Percentiles rank a stretch among this genome's conserved stretches.
Conservation (phyloP, 2,329 filamentous ascomycete species). For the Diaporthe helianthi region DNA sequence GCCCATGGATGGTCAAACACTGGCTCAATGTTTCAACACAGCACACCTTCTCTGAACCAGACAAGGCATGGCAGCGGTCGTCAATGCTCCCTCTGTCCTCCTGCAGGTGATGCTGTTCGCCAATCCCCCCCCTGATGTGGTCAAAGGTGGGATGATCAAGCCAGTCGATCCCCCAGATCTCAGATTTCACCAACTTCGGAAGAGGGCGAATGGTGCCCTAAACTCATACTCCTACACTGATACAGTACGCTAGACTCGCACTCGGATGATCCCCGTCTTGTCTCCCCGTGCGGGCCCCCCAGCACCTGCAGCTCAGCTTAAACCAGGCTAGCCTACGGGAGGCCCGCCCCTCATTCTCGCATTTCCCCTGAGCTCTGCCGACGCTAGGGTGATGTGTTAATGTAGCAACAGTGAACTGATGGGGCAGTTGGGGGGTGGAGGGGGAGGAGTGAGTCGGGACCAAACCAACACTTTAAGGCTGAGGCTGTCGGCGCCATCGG, state of each 20-base stretch:
- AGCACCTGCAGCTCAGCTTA: neutral
- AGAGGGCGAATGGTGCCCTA: neutral
- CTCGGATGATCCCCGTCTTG: slow-evolving; percentile 15
- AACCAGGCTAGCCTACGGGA: too few species aligned
- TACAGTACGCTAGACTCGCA: too few species aligned
- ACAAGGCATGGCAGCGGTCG: neutral
- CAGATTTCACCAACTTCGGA: neutral
- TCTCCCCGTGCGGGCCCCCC: neutral
- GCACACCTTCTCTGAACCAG: neutral
- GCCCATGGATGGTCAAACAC: slow-evolving; percentile 17
- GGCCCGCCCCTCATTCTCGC: slow-evolving; percentile 10
- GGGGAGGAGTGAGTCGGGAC: too few species aligned
- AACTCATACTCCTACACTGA: too few species aligned
- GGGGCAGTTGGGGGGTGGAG: too few species aligned
- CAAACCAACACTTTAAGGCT: slow-evolving; percentile 10
- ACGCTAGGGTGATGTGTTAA: slow-evolving; percentile 10
- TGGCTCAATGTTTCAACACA: slow-evolving; percentile 27
- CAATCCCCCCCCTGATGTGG: slow-evolving; percentile 17
- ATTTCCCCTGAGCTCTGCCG: slow-evolving; percentile 21
- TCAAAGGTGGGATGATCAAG: slow-evolving; percentile 12
- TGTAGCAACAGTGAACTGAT: neutral
- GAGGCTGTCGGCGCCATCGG: neutral
- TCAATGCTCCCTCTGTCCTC: neutral
- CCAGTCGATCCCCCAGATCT: slow-evolving; percentile 23
- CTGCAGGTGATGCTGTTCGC: neutral